A percentile compares a stretch with the other conserved stretches of the same genome.
Conservation (phyloP, 768 basidiomycete species). For the Lepiota subincarnata region DNA sequence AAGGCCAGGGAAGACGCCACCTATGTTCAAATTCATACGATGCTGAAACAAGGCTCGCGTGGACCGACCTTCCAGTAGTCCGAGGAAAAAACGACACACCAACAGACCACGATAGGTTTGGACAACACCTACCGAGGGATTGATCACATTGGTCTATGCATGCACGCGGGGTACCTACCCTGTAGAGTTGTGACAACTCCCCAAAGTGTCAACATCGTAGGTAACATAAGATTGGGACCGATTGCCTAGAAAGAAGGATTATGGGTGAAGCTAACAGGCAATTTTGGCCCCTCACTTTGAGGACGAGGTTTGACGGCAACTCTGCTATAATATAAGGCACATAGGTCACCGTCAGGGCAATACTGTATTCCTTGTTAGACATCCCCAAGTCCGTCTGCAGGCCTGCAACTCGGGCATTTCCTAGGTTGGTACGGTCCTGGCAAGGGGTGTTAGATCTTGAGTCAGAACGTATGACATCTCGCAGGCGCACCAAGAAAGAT, state of each 20-base stretch:
- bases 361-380: constrained; percentile 44
- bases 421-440: constrained; percentile 52
- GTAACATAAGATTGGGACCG: constrained; percentile 55
- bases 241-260: constrained; percentile 30
- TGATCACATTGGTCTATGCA: background rate
- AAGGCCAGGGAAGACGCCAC: constrained; percentile 55
- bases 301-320: constrained; percentile 56
- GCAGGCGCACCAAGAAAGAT: constrained; percentile 44
- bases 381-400: constrained; percentile 51
- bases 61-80: constrained; percentile 40
- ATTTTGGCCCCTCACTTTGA: constrained; percentile 36
- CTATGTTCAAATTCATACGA: constrained; percentile 22
- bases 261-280: background rate
- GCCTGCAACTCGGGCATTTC: constrained; percentile 60
- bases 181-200: constrained; percentile 63
- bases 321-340: constrained; percentile 56
- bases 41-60: background rate
- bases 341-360: constrained; percentile 45
- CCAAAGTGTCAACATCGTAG: constrained; percentile 62
- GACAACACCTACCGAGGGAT: constrained; percentile 37
- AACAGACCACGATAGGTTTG: constrained; percentile 39
- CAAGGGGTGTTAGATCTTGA: background rate
- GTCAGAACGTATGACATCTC: background rate
- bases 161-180: constrained; percentile 29
- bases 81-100: constrained; percentile 48